Evolutionary conservation across 345 rosid genomes (phyloP).

Genomic region (Brassica cretica): DNA sequence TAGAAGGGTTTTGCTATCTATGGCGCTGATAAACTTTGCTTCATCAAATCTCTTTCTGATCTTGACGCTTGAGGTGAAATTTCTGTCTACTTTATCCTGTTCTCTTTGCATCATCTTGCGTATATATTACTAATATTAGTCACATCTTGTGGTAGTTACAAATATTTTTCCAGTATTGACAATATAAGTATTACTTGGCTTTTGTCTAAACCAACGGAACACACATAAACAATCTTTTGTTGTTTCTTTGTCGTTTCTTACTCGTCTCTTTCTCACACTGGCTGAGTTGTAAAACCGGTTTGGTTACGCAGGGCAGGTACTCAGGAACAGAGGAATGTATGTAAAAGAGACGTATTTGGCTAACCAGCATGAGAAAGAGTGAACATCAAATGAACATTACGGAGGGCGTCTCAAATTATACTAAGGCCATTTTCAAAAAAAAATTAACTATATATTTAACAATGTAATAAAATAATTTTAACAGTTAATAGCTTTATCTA

Average conservation of each 20-base stretch:
- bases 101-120: neutral
- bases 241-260: neutral
- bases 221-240: neutral
- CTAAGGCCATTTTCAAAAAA: too few relatives aligned
- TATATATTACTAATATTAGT: neutral
- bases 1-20: constrained; percentile 31
- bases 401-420: too few relatives aligned
- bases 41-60: neutral
- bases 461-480: too few relatives aligned
- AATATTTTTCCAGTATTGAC: neutral
- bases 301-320: constrained; percentile 30
- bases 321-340: neutral
- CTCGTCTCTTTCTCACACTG: neutral
- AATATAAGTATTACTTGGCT: neutral
- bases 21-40: neutral
- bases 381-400: too few relatives aligned
- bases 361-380: neutral
- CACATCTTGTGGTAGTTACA: constrained; percentile 13
- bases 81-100: neutral
- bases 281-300: constrained; percentile 32
- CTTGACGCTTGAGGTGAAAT: neutral
- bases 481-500: too few relatives aligned
- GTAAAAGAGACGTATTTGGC: neutral
- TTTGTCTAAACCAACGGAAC: constrained; percentile 57
- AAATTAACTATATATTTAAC: too few relatives aligned